Conservation (phyloP, 2,329 filamentous ascomycete species). For the Colletotrichum simmondsii region DNA sequence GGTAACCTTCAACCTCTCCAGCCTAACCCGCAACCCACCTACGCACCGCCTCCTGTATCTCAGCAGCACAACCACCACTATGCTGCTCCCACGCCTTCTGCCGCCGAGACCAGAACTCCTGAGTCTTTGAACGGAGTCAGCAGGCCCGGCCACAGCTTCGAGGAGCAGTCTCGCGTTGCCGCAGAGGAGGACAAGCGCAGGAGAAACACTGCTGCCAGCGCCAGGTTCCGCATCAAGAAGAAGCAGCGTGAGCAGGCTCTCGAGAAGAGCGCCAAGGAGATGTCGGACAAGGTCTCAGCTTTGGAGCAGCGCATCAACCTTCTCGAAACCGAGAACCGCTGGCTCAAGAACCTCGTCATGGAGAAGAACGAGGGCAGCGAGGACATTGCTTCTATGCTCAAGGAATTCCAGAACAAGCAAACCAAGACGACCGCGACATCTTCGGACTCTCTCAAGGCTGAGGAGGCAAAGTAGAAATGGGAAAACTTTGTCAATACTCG, state of each 20-base stretch:
- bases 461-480: neutral
- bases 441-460: slow-evolving; percentile 15
- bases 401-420: slow-evolving; percentile 58
- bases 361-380: slow-evolving; percentile 80
- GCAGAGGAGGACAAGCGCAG: slow-evolving; percentile 92
- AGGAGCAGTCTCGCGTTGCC: slow-evolving; percentile 77
- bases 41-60: slow-evolving; percentile 48
- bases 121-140: slow-evolving; percentile 49
- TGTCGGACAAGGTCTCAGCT: slow-evolving; percentile 79
- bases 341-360: slow-evolving; percentile 82
- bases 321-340: slow-evolving; percentile 86
- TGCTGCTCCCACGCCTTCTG: slow-evolving; percentile 38
- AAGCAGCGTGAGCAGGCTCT: slow-evolving; percentile 92
- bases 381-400: slow-evolving; percentile 61
- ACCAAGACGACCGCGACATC: slow-evolving; percentile 27
- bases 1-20: slow-evolving; percentile 61
- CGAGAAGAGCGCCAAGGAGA: slow-evolving; percentile 84
- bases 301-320: slow-evolving; percentile 80
- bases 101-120: slow-evolving; percentile 58
- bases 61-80: slow-evolving; percentile 46
- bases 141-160: slow-evolving; percentile 65
- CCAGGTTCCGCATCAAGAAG: slow-evolving; percentile 94
- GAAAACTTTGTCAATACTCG: neutral
- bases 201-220: slow-evolving; percentile 88
- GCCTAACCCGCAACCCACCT: slow-evolving; percentile 60